A percentile compares a stretch with the other conserved stretches of the same genome.
Conservation (phyloP, 2,329 filamentous ascomycete species). For the Bipolaris sorokiniana region DNA sequence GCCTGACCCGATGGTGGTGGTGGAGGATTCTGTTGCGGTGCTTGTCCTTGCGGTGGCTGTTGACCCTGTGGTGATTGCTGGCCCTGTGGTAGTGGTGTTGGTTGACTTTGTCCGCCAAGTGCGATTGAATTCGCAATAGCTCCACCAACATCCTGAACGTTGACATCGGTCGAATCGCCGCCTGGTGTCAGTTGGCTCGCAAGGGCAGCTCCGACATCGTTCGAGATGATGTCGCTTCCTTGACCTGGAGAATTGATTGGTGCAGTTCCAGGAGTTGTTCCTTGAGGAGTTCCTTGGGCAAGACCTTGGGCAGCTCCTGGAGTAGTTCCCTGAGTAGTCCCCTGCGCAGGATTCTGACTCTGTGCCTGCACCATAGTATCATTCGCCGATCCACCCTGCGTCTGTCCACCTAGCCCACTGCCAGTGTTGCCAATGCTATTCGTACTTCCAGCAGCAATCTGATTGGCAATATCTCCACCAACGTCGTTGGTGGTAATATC, state of each 20-base stretch:
- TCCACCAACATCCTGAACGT: constrained; percentile 9
- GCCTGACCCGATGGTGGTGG: background rate
- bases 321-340: background rate
- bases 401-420: constrained; percentile 18
- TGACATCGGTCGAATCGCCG: background rate
- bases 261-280: background rate
- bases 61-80: background rate
- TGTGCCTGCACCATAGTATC: constrained; percentile 14
- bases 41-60: constrained; percentile 16
- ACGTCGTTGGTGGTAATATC: constrained; percentile 16
- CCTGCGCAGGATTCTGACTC: constrained; percentile 11
- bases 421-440: constrained; percentile 19
- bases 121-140: constrained; percentile 16
- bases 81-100: constrained; percentile 2
- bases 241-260: background rate
- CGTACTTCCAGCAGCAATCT: constrained; percentile 26
- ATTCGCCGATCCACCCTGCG: constrained; percentile 16
- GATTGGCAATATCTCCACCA: constrained; percentile 25
- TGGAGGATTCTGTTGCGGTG: constrained; percentile 1
- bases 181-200: constrained; percentile 9
- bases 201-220: constrained; percentile 4
- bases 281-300: too few species aligned
- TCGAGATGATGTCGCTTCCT: constrained; percentile 12
- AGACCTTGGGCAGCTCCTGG: too few species aligned
- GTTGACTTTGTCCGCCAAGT: constrained; percentile 13